Evolutionary conservation across 1,284 basidiomycete genomes (phyloP).

Genomic region (Ceratorhiza oryzae-sativae): DNA sequence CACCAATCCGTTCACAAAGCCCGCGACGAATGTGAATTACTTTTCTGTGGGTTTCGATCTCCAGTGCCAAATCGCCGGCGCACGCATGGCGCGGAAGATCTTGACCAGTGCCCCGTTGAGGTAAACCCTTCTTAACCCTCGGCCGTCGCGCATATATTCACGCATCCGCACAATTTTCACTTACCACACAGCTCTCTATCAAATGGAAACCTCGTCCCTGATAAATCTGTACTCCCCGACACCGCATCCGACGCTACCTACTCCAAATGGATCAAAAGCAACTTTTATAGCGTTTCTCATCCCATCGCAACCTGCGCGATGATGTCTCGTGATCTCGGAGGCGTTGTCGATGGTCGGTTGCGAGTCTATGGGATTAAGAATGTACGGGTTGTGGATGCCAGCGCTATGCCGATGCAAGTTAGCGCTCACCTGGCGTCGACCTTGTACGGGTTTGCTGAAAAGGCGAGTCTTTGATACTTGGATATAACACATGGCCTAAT

Average conservation of each 20-base stretch:
- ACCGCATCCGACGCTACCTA: slow-evolving; percentile 56
- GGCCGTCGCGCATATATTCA: neutral
- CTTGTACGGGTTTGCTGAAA: slow-evolving; percentile 42
- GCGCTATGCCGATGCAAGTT: slow-evolving; percentile 42
- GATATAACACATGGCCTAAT: neutral
- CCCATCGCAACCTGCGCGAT: slow-evolving; percentile 37
- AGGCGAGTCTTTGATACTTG: slow-evolving; percentile 4
- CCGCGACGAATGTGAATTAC: slow-evolving; percentile 58
- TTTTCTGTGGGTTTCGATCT: slow-evolving; percentile 60
- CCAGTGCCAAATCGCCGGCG: slow-evolving; percentile 58
- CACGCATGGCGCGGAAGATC: slow-evolving; percentile 57
- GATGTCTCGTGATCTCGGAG: slow-evolving; percentile 38
- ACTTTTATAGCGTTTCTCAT: slow-evolving; percentile 48
- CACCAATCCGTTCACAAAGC: slow-evolving; percentile 57
- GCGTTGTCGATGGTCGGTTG: slow-evolving; percentile 48
- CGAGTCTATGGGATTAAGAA: slow-evolving; percentile 47
- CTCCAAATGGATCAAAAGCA: slow-evolving; percentile 56
- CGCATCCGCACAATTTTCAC: neutral
- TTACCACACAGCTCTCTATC: slow-evolving; percentile 10
- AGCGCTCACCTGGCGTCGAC: slow-evolving; percentile 42
- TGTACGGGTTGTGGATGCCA: slow-evolving; percentile 46
- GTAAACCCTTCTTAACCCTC: slow-evolving; percentile 4
- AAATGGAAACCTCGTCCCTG: slow-evolving; percentile 55
- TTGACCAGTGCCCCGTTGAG: slow-evolving; percentile 53
- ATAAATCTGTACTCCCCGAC: slow-evolving; percentile 52